Conservation (phyloP, 768 basidiomycete genomes). For the Cytidiella melzeri region DNA sequence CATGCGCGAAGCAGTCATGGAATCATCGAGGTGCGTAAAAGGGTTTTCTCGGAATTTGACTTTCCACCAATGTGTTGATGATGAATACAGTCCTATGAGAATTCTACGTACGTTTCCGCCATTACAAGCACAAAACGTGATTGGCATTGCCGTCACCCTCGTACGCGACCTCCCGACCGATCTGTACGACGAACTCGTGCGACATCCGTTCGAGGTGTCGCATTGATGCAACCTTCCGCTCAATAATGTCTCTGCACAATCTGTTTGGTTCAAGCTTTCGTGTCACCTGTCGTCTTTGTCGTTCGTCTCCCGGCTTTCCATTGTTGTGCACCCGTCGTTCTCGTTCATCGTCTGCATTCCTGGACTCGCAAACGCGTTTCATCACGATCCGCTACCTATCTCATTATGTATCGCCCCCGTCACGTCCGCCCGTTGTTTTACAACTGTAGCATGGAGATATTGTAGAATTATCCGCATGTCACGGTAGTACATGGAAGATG, state of each 20-base stretch:
- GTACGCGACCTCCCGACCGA: constrained; percentile 86
- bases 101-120: constrained; percentile 91
- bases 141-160: constrained; percentile 90
- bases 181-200: constrained; percentile 83
- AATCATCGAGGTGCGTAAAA: constrained; percentile 62
- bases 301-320: background rate
- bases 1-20: constrained; percentile 88
- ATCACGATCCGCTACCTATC: too few relatives aligned
- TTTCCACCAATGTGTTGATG: background rate
- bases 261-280: too few relatives aligned
- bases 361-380: too few relatives aligned
- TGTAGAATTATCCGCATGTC: too few relatives aligned
- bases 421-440: too few relatives aligned
- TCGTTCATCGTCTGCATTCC: too few relatives aligned
- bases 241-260: background rate
- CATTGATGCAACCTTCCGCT: background rate
- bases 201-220: constrained; percentile 69
- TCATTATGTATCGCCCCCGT: too few relatives aligned
- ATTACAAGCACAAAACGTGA: constrained; percentile 78
- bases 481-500: too few relatives aligned
- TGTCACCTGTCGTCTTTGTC: too few relatives aligned
- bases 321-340: background rate
- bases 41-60: background rate
- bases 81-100: constrained; percentile 74
- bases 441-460: background rate